Base-by-base conservation (phyloP, 2,329 filamentous ascomycete genomes). In the Aphanoascus verrucosus region DNA sequence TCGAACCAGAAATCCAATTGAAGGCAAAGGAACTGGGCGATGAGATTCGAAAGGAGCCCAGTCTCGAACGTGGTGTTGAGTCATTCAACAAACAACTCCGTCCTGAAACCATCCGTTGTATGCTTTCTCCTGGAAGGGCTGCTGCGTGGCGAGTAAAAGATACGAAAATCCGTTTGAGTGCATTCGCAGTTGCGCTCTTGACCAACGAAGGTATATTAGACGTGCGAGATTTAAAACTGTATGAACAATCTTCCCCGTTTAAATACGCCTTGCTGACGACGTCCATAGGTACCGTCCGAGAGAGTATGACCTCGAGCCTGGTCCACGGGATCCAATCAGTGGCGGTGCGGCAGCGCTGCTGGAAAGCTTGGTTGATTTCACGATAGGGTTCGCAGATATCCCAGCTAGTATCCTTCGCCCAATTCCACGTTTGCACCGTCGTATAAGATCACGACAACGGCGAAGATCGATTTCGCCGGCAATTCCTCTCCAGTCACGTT, bases 371-470 rank as follows among this genome's bases (percentile, higher is more conserved):
- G 83, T 85, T 23, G 85, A 80, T 38, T 83, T 96, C 54, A 80
- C 86, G 62, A 85, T 94, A 78, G 87, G 88, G 1, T 77, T 94
- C 40, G 86, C 86, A 0, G 88, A 94, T 62, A 74, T 83, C 43
- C 81, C 81, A 0, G 71, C 75, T 14, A 77, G 80, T 44, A 74
- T 81, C 3, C 63, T 79, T 40, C 42, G 34, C 14, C 50, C 42
- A 9, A 23, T 53, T 32, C 34, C 50, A 23, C 41, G 46, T 11
- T 42, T 14, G 19, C 43, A 19, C 12, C 32, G 20, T 9, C 17
- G 8, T 15, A n/a, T 40, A 11, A 19, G 19, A 20, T 40, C 31
- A 3, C 14, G n/a, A 23, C 17, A 19, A 31, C 28, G 44, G 17
- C 14, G 38, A 28, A 42, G 42, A 8, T 40, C 42, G 34, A 31